Conservation (phyloP, 768 basidiomycete genomes). For the Lactarius evosmus region DNA sequence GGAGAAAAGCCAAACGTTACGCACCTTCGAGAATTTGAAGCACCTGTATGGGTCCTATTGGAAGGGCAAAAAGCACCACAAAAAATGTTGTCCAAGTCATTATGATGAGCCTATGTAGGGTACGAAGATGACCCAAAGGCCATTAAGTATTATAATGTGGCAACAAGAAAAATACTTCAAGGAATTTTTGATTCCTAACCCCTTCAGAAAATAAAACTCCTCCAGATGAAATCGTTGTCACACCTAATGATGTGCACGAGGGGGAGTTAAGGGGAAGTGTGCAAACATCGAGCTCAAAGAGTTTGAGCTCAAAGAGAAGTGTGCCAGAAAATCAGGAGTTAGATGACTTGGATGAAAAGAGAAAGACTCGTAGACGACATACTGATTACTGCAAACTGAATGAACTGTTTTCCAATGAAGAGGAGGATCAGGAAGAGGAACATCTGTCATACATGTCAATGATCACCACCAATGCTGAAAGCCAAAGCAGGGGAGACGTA, state of each 20-base stretch:
- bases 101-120: not conserved
- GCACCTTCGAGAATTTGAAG: not conserved
- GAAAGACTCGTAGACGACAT: not conserved
- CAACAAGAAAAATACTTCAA: not conserved
- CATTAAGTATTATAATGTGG: not conserved
- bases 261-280: no score
- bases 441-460: no score
- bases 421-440: no score
- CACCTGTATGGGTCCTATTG: not conserved
- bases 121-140: not conserved
- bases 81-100: not conserved
- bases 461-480: no score
- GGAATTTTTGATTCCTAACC: not conserved
- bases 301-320: no score
- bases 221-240: no score
- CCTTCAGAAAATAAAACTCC: not conserved
- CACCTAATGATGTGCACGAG: no score
- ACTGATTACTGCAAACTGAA: no score
- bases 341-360: not conserved
- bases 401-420: no score
- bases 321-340: no score
- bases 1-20: not conserved
- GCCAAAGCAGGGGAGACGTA: not conserved
- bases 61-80: not conserved
- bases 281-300: no score